phyloP scores from a whole-genome alignment of 1,284 basidiomycete genomes.

The Cutaneotrichosporon cavernicola region DNA sequence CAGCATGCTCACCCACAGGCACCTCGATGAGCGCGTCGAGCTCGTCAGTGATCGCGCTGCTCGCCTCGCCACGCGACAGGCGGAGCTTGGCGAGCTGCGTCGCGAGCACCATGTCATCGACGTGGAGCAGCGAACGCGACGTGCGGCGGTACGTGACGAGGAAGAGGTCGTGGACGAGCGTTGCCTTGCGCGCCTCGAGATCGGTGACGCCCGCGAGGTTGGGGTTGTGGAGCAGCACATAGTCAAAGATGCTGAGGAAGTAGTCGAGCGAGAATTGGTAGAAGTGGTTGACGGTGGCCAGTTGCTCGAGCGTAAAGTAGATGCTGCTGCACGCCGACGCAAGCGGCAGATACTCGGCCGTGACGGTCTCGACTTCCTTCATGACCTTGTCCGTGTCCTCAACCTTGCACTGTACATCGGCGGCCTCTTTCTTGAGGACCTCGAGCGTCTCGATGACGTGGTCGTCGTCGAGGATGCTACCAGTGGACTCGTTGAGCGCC shows the following conservation, averaged over 20 bases:
- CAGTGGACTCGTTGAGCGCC: slow-evolving; percentile 93
- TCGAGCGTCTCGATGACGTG: slow-evolving; percentile 98
- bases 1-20: slow-evolving; percentile 38
- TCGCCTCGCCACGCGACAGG: slow-evolving; percentile 63
- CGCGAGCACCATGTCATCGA: slow-evolving; percentile 88
- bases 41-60: slow-evolving; percentile 73
- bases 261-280: slow-evolving; percentile 98
- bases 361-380: slow-evolving; percentile 94
- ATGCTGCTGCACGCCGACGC: slow-evolving; percentile 96
- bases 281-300: slow-evolving; percentile 93
- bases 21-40: slow-evolving; percentile 84
- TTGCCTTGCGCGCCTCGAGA: slow-evolving; percentile 69
- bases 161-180: slow-evolving; percentile 90
- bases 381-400: slow-evolving; percentile 95
- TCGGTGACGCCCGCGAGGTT: slow-evolving; percentile 78
- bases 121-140: slow-evolving; percentile 83
- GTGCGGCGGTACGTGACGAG: slow-evolving; percentile 84
- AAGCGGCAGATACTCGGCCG: slow-evolving; percentile 87
- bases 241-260: slow-evolving; percentile 98
- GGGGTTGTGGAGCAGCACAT: slow-evolving; percentile 86
- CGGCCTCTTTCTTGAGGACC: slow-evolving; percentile 94
- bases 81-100: slow-evolving; percentile 89
- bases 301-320: slow-evolving; percentile 95
- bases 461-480: slow-evolving; percentile 98
- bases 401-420: slow-evolving; percentile 94